These are phyloP conservation scores for Triticum turgidum DNA, from an alignment of 176 grass and related monocot genomes.

Conservation along the genomic window DNA sequence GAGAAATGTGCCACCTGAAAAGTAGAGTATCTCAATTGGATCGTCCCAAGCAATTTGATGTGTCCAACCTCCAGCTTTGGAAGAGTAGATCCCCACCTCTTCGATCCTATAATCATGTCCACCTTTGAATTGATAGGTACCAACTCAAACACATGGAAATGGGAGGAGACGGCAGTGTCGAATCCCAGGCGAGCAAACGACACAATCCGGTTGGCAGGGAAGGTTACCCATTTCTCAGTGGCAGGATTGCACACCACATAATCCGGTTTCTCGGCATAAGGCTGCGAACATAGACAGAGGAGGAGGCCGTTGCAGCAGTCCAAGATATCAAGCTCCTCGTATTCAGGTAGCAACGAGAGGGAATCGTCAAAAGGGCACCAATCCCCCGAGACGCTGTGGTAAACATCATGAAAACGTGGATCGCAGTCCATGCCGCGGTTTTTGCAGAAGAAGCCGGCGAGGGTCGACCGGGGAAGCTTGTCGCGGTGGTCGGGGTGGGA, in stretches of 20 bases:
- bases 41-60: neutral
- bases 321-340: neutral
- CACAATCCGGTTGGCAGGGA: neutral
- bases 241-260: neutral
- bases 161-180: neutral
- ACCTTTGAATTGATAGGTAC: too few species aligned
- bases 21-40: neutral
- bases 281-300: neutral
- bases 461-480: neutral
- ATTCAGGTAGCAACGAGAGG: neutral
- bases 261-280: neutral
- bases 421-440: too few species aligned
- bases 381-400: neutral
- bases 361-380: neutral
- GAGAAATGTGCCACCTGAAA: neutral
- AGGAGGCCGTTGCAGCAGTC: neutral
- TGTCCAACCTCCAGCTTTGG: neutral
- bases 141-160: neutral
- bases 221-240: neutral
- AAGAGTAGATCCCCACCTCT: neutral
- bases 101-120: neutral
- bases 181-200: neutral
- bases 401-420: neutral
- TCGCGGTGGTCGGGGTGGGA: neutral
- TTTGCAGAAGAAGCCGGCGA: constrained; percentile 4